phyloP scores from a whole-genome alignment of 176 grass and related monocot genomes.

The Tillandsia leiboldiana region DNA sequence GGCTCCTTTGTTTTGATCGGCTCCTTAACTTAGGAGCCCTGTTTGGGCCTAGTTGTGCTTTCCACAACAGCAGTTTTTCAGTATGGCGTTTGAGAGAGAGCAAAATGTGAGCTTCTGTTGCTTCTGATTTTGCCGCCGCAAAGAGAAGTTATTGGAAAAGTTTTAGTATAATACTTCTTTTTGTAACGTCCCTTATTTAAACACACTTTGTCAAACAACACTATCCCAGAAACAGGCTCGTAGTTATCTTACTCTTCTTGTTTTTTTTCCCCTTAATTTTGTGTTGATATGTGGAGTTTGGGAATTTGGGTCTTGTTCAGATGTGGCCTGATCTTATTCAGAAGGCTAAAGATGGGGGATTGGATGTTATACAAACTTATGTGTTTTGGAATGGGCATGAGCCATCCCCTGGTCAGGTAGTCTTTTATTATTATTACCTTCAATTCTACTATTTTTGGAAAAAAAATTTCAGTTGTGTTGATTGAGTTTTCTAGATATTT shows the following conservation, averaged over 20 bases:
- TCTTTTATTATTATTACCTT: too few species aligned
- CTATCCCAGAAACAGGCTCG: too few species aligned
- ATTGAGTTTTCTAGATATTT: not conserved
- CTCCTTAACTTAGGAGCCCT: not conserved
- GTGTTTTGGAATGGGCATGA: constrained; percentile 75
- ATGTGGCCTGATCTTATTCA: constrained; percentile 60
- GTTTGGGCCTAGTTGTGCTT: too few species aligned
- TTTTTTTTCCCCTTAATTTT: not conserved
- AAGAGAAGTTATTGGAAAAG: not conserved
- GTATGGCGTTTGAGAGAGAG: not conserved
- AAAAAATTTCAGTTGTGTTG: too few species aligned
- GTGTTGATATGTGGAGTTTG: not conserved
- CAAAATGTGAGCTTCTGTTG: not conserved
- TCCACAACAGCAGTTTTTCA: not conserved
- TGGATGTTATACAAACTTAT: constrained; percentile 53
- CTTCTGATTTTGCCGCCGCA: not conserved
- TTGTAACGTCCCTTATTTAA: not conserved
- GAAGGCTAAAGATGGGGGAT: constrained; percentile 55
- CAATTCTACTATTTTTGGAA: too few species aligned
- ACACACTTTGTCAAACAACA: too few species aligned
- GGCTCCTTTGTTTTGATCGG: too few species aligned
- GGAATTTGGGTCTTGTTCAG: constrained; percentile 5
- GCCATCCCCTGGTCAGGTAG: constrained; percentile 31
- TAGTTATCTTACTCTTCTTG: not conserved
- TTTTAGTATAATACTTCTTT: too few species aligned